These are phyloP conservation scores for Candida maesae DNA, from an alignment of 805 yeast genomes.

Conservation along the genomic window DNA sequence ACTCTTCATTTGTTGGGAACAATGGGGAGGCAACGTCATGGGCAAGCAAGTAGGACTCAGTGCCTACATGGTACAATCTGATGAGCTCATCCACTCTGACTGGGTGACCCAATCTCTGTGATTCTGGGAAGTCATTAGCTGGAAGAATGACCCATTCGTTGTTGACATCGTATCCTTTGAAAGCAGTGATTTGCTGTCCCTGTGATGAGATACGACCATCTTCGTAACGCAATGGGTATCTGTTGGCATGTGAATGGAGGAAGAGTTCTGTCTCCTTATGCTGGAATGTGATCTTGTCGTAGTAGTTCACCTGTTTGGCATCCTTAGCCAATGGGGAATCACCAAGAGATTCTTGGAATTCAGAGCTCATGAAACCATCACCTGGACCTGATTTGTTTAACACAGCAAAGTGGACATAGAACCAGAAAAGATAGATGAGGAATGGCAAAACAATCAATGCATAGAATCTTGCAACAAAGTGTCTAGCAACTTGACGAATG, in stretches of 20 bases:
- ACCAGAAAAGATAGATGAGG: slow-evolving; percentile 80
- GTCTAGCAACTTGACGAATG: slow-evolving; percentile 53
- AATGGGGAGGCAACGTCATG: slow-evolving; percentile 97
- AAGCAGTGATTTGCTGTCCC: slow-evolving; percentile 91
- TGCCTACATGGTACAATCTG: slow-evolving; percentile 76
- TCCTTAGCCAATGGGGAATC: slow-evolving; percentile 75
- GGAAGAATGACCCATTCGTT: slow-evolving; percentile 89
- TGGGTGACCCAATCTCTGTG: slow-evolving; percentile 38
- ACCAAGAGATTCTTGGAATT: slow-evolving; percentile 86
- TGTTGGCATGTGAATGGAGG: slow-evolving; percentile 74
- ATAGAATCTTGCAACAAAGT: slow-evolving; percentile 69
- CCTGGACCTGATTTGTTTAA: slow-evolving; percentile 92
- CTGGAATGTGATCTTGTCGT: slow-evolving; percentile 71
- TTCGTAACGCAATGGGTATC: slow-evolving; percentile 87
- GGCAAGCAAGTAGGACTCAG: slow-evolving; percentile 75
- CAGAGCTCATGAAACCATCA: slow-evolving; percentile 90
- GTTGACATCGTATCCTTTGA: slow-evolving; percentile 50
- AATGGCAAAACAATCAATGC: slow-evolving; percentile 78
- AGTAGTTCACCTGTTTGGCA: slow-evolving; percentile 68
- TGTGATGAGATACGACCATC: slow-evolving; percentile 94
- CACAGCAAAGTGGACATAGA: slow-evolving; percentile 83
- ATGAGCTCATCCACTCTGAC: slow-evolving; percentile 70
- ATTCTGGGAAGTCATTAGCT: slow-evolving; percentile 39
- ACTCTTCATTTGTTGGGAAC: slow-evolving; percentile 90
- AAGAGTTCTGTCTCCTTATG: slow-evolving; percentile 77